phyloP scores from a whole-genome alignment of 1,139 yeast genomes.

The Meyerozyma smithsonii region DNA sequence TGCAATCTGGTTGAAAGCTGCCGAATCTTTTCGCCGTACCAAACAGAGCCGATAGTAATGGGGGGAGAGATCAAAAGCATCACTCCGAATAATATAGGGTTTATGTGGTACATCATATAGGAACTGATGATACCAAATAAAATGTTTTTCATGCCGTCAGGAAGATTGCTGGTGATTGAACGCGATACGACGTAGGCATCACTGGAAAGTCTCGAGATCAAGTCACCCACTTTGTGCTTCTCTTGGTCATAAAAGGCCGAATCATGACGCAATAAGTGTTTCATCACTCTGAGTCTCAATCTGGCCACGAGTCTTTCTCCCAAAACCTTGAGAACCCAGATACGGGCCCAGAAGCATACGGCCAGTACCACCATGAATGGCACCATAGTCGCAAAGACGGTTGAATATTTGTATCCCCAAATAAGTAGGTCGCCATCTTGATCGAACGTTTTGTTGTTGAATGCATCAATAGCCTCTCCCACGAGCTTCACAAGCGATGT shows the following conservation, averaged over 20 bases:
- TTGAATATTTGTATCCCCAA: slow-evolving; percentile 44
- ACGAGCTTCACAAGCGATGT: slow-evolving; percentile 43
- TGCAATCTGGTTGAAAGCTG: slow-evolving; percentile 40
- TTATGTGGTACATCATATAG: slow-evolving; percentile 45
- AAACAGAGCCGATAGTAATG: slow-evolving; percentile 46
- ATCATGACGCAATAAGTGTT: slow-evolving; percentile 47
- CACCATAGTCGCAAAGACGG: slow-evolving; percentile 40
- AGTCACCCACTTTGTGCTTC: slow-evolving; percentile 52
- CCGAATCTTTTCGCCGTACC: slow-evolving; percentile 46
- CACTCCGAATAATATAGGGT: slow-evolving; percentile 42
- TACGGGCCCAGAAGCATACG: slow-evolving; percentile 46
- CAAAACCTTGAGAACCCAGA: slow-evolving; percentile 42
- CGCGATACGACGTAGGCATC: slow-evolving; percentile 51
- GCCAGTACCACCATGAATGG: slow-evolving; percentile 45
- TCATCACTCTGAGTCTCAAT: slow-evolving; percentile 45
- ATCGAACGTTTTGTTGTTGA: slow-evolving; percentile 32
- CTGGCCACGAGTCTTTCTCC: slow-evolving; percentile 37
- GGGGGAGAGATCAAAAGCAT: slow-evolving; percentile 53
- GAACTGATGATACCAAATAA: slow-evolving; percentile 42
- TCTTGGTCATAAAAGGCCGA: slow-evolving; percentile 47
- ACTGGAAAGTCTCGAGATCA: slow-evolving; percentile 48
- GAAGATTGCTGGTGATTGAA: slow-evolving; percentile 43
- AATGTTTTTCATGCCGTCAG: slow-evolving; percentile 45
- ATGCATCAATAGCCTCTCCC: slow-evolving; percentile 46
- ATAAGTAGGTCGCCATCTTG: slow-evolving; percentile 38